Base-by-base conservation (phyloP, 1,139 yeast species). In the Groenewaldozyma auringiensis region DNA sequence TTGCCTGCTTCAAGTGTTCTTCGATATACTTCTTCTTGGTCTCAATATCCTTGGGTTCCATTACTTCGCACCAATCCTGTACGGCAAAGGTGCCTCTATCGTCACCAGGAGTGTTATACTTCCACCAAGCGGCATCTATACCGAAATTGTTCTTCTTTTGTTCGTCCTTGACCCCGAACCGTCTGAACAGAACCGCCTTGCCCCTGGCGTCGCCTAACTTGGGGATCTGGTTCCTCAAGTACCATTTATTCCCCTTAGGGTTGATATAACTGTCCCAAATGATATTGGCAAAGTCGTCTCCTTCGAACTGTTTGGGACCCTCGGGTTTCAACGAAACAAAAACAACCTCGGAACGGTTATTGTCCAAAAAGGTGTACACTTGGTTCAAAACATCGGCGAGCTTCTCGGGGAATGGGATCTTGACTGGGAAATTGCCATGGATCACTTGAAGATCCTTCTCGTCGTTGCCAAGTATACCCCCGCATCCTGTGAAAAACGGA, bases 351-450 rank as follows among this genome's bases (percentile, higher is more conserved):
- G 79, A 71, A 2, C 63, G 66, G 62, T 82, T 73, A 11, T 64
- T 52, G 16, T 69, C 65, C 51, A 83, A 65, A 57, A 81, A 84
- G 11, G 68, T 67, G 60, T 79, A 82, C 32, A 83, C 73, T 49
- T 81, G 86, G 1, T 74, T 64, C 57, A 76, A 73, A 22, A 65
- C 74, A 44, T 65, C 71, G 31, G 59, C 59, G 55, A 76, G 73
- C 60, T 69, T 73, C 53, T 72, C 68, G n/a, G 83, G 78, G 53
- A 76, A 75, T 16, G 81, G 76, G 40, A 83, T 66, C 48, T 72
- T 74, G 37, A 83, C 86, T 0, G 94, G 89, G 65, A 83, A 83
- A 53, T 79, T 79, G 37, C 89, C 89, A 60, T 83, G 92, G 51
- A 80, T 76, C 13, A 83, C 83, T 56, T 80, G 80, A 53, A 83